Evolutionary conservation across 1,284 basidiomycete genomes (phyloP).

Genomic region (Ustilago bromivora): DNA sequence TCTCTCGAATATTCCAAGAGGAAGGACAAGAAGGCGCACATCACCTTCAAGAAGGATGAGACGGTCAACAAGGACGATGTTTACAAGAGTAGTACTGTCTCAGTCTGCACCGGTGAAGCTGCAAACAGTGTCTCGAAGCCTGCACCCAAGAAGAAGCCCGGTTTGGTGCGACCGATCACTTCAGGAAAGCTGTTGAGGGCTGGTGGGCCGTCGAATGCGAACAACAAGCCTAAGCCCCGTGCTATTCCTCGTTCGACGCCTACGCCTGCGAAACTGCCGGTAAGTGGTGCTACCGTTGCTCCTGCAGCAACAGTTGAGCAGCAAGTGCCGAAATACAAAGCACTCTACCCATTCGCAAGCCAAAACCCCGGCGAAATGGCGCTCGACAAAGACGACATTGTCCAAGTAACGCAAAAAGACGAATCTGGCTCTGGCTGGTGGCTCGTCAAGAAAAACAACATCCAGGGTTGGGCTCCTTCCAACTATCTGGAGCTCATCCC

Average conservation of each 20-base stretch:
- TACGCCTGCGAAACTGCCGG: conserved; percentile 34
- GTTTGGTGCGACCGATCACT: conserved; percentile 83
- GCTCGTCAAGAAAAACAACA: conserved; percentile 86
- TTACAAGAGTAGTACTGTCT: conserved; percentile 94
- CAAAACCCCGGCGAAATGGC: conserved; percentile 90
- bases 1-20: conserved; percentile 83
- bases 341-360: conserved; percentile 77
- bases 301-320: conserved; percentile 72
- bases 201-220: conserved; percentile 75
- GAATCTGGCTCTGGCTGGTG: conserved; percentile 78
- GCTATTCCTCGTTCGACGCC: conserved; percentile 47
- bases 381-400: conserved; percentile 87
- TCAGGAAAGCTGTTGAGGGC: conserved; percentile 82
- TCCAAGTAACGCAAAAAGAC: conserved; percentile 95
- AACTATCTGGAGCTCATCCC: conserved; percentile 80
- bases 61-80: conserved; percentile 80
- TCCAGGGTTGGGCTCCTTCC: conserved; percentile 95
- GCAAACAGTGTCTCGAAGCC: conserved; percentile 83
- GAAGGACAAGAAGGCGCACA: conserved; percentile 91
- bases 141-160: conserved; percentile 86
- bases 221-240: conserved; percentile 63
- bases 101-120: conserved; percentile 88
- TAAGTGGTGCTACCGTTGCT: conserved; percentile 19
- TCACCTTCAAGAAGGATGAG: conserved; percentile 92
- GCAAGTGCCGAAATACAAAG: conserved; percentile 82